These are phyloP conservation scores for Epichloe scottii DNA, from an alignment of 2,329 filamentous ascomycete species.

Conservation along the genomic window DNA sequence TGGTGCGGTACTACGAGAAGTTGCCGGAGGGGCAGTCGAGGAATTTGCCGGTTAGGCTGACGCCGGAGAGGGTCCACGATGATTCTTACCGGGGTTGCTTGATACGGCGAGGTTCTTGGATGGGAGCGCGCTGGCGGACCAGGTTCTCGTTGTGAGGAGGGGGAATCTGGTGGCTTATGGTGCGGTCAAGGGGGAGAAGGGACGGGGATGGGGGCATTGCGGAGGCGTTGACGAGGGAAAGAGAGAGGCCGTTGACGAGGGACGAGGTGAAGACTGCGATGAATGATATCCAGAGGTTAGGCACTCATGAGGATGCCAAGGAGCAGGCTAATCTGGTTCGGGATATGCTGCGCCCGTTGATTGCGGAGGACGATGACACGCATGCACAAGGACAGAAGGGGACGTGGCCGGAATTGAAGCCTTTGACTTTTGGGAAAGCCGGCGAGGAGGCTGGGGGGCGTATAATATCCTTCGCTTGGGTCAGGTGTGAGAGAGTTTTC, in stretches of 20 bases:
- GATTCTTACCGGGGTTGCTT: conserved; percentile 29
- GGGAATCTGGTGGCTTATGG: conserved; percentile 23
- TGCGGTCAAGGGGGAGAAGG: conserved; percentile 4
- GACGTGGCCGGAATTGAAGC: conserved; percentile 9
- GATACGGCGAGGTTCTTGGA: conserved; percentile 27
- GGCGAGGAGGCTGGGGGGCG: neutral
- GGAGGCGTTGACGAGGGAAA: conserved; percentile 15
- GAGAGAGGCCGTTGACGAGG: conserved; percentile 15
- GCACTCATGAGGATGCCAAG: conserved; percentile 9
- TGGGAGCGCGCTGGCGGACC: conserved; percentile 15
- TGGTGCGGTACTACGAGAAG: conserved; percentile 26
- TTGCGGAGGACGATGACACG: conserved; percentile 1
- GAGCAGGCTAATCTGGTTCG: conserved; percentile 14
- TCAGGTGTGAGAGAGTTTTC: neutral
- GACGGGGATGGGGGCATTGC: conserved; percentile 5
- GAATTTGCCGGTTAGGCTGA: conserved; percentile 27
- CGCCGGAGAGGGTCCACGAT: conserved; percentile 31
- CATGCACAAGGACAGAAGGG: neutral
- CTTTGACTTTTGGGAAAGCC: conserved; percentile 11
- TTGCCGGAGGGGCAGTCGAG: conserved; percentile 22
- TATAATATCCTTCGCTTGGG: conserved; percentile 8
- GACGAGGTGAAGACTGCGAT: conserved; percentile 14
- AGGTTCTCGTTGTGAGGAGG: conserved; percentile 27
- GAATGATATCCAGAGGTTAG: conserved; percentile 15
- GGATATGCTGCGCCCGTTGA: conserved; percentile 14